Conservation (phyloP, 306 rosid genomes). For the Vigna hirtella region DNA sequence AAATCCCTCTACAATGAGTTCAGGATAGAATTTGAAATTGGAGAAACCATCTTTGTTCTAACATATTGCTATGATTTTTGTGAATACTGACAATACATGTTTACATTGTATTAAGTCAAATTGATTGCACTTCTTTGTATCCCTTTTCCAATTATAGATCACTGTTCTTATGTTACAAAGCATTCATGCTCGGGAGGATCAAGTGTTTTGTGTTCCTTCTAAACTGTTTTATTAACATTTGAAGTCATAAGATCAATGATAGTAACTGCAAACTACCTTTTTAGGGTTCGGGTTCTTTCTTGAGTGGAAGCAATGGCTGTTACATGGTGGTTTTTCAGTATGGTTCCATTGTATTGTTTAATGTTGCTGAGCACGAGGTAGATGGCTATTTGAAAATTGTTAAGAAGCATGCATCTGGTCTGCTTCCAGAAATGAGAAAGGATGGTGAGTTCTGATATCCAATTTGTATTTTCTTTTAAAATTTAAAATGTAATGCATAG, state of each 20-base stretch:
- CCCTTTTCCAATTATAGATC: neutral
- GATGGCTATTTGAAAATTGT: slow-evolving; percentile 83
- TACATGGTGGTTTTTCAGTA: slow-evolving; percentile 97
- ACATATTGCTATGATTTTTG: slow-evolving; percentile 1
- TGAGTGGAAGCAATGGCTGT: slow-evolving; percentile 74
- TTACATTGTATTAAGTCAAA: neutral
- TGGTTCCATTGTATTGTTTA: slow-evolving; percentile 92
- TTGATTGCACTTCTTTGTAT: neutral
- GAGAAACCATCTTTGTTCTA: neutral
- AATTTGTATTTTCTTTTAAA: slow-evolving; percentile 13
- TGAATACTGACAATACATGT: neutral
- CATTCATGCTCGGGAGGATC: slow-evolving; percentile 11
- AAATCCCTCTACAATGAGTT: slow-evolving; percentile 16
- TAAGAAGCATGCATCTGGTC: slow-evolving; percentile 78
- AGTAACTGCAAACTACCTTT: slow-evolving; percentile 37
- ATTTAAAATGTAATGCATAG: slow-evolving; percentile 12
- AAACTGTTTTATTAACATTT: slow-evolving; percentile 16
- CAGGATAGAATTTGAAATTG: neutral
- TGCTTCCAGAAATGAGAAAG: slow-evolving; percentile 97
- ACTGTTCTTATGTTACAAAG: neutral
- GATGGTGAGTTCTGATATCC: slow-evolving; percentile 71
- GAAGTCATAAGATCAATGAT: slow-evolving; percentile 3
- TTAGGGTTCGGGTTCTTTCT: slow-evolving; percentile 72
- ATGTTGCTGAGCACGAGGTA: slow-evolving; percentile 74
- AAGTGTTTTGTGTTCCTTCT: slow-evolving; percentile 30